Percentiles rank a stretch among this genome's conserved stretches.
These are phyloP conservation scores for Paecilomyces sp. DNA, from an alignment of 2,329 filamentous ascomycete species.

Conservation along the genomic window DNA sequence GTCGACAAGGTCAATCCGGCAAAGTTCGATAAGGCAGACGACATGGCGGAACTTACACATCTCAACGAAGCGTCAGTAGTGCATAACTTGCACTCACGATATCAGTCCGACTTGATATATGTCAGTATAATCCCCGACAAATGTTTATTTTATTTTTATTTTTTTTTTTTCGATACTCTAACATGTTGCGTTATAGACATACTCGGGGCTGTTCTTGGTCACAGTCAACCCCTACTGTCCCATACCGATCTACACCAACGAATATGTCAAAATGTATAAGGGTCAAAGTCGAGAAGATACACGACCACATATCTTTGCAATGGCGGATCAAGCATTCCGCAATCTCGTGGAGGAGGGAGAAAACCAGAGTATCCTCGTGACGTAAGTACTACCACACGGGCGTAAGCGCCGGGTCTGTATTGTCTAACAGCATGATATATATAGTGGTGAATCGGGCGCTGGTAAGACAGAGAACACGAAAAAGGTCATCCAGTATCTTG, in stretches of 20 bases:
- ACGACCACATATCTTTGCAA: conserved; percentile 93
- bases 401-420: not conserved
- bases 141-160: too few relatives aligned
- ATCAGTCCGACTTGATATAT: conserved; percentile 91
- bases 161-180: not conserved
- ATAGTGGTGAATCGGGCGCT: conserved; percentile 82
- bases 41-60: conserved; percentile 98
- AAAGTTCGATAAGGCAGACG: conserved; percentile 98
- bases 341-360: conserved; percentile 91
- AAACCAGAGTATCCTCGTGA: conserved; percentile 96
- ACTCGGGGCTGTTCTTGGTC: conserved; percentile 93
- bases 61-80: conserved; percentile 97
- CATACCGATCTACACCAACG: conserved; percentile 88
- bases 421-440: conserved; percentile 13
- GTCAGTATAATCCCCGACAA: conserved; percentile 31
- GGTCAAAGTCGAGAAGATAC: conserved; percentile 87
- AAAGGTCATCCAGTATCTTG: conserved; percentile 97
- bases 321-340: conserved; percentile 93
- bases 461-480: conserved; percentile 99
- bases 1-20: conserved; percentile 99
- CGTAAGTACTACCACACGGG: conserved; percentile 39
- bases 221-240: conserved; percentile 96
- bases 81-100: conserved; percentile 91
- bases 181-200: conserved; percentile 53
- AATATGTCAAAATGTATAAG: conserved; percentile 98